Conservation (phyloP, 805 yeast genomes). For the Maudiozyma turicensis region DNA sequence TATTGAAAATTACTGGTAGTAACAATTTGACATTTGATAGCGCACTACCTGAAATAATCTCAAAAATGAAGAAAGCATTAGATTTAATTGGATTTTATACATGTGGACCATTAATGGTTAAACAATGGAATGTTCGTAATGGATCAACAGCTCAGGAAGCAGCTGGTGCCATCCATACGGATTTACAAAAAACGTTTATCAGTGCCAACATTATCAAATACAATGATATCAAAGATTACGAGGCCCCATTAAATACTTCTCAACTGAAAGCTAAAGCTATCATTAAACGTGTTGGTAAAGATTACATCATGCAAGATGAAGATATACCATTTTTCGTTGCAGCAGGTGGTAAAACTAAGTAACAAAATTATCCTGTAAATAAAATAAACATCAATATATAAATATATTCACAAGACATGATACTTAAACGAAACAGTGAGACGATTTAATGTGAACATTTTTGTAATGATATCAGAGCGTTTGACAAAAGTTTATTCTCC, state of each 20-base stretch:
- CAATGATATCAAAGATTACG: slow-evolving; percentile 33
- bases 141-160: slow-evolving; percentile 80
- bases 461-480: slow-evolving; percentile 27
- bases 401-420: background rate
- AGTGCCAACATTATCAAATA: slow-evolving; percentile 67
- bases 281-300: slow-evolving; percentile 44
- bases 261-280: slow-evolving; percentile 20
- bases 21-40: slow-evolving; percentile 32
- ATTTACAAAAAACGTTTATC: slow-evolving; percentile 70
- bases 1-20: slow-evolving; percentile 33
- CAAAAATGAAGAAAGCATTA: slow-evolving; percentile 55
- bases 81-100: slow-evolving; percentile 77
- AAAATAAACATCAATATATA: background rate
- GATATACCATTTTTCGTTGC: slow-evolving; percentile 71
- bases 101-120: slow-evolving; percentile 74
- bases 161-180: slow-evolving; percentile 85
- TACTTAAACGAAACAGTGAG: background rate
- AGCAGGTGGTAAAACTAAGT: slow-evolving; percentile 45
- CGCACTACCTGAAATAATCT: slow-evolving; percentile 54
- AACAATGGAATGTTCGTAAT: slow-evolving; percentile 80
- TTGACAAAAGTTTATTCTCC: slow-evolving; percentile 29
- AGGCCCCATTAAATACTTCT: slow-evolving; percentile 21
- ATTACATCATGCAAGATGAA: slow-evolving; percentile 73
- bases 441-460: slow-evolving; percentile 1
- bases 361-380: background rate